phyloP scores from a whole-genome alignment of 208 protist species.

The Leishmania guyanensis region DNA sequence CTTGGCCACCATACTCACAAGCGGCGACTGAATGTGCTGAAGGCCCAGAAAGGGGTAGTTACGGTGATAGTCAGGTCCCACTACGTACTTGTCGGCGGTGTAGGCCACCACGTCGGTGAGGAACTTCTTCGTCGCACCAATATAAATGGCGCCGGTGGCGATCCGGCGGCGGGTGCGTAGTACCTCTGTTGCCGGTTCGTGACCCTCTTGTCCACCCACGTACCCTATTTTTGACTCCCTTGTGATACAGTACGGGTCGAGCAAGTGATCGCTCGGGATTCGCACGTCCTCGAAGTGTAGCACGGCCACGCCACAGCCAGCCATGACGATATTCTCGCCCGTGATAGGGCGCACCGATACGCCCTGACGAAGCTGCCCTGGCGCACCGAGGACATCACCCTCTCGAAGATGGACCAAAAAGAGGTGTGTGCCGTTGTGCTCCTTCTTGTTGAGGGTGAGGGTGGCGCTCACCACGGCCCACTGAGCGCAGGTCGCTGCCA shows the following conservation, averaged over 20 bases:
- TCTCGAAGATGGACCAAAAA: conserved; percentile 79
- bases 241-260: conserved; percentile 66
- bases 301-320: conserved; percentile 57
- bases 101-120: conserved; percentile 63
- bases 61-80: conserved; percentile 70
- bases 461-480: conserved; percentile 85
- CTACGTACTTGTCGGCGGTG: conserved; percentile 67
- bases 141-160: conserved; percentile 71
- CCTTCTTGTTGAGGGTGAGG: conserved; percentile 73
- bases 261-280: conserved; percentile 55
- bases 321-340: conserved; percentile 51
- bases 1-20: conserved; percentile 78
- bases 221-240: conserved; percentile 46
- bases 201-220: conserved; percentile 38
- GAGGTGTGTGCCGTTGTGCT: conserved; percentile 77
- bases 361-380: conserved; percentile 45
- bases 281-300: conserved; percentile 82
- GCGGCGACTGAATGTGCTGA: conserved; percentile 85
- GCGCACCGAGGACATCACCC: not conserved
- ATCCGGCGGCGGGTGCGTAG: conserved; percentile 68
- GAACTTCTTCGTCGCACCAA: conserved; percentile 67
- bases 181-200: conserved; percentile 45
- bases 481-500: conserved; percentile 68
- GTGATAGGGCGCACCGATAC: conserved; percentile 52
- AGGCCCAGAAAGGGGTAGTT: conserved; percentile 87